A percentile compares a stretch with the other conserved stretches of the same genome.
Evolutionary conservation across 331 rosid genomes (phyloP).

Genomic region (Cucumis variabilis): DNA sequence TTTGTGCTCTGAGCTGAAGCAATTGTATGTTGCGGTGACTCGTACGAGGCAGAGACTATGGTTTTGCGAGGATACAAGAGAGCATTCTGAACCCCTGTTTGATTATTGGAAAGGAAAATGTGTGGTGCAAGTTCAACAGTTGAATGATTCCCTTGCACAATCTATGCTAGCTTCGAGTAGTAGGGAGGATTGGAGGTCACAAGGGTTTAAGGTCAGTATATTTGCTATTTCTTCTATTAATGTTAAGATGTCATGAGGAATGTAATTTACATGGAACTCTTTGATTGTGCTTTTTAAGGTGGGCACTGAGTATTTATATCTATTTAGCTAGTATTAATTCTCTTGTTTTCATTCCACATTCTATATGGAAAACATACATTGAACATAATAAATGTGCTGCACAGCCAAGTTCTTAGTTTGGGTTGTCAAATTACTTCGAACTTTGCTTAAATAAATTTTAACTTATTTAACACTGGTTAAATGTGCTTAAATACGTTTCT

Average conservation of each 20-base stretch:
- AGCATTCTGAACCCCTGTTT: conserved; percentile 60
- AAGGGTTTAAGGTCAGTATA: conserved; percentile 67
- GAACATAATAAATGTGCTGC: background rate
- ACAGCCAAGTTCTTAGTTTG: background rate
- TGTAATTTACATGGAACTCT: background rate
- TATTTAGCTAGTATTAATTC: background rate
- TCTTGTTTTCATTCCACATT: background rate
- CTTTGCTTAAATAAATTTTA: too few species aligned
- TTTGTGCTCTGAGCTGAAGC: conserved; percentile 78
- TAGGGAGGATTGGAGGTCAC: conserved; percentile 72
- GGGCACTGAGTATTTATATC: background rate
- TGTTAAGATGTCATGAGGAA: too few species aligned
- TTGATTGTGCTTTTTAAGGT: background rate
- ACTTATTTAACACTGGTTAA: too few species aligned
- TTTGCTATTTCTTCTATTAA: background rate
- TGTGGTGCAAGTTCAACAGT: conserved; percentile 58
- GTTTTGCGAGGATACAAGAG: conserved; percentile 61
- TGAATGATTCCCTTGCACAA: conserved; percentile 67
- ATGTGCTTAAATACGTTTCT: too few species aligned
- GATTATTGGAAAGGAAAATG: conserved; percentile 72
- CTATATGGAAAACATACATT: background rate
- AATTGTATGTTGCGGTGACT: conserved; percentile 79
- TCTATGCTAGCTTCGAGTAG: conserved; percentile 69
- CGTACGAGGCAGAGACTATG: conserved; percentile 81
- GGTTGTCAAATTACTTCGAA: too few species aligned